Evolutionary conservation across 352 stramenopile species (phyloP).

Genomic region (Pythium guiyangense): DNA sequence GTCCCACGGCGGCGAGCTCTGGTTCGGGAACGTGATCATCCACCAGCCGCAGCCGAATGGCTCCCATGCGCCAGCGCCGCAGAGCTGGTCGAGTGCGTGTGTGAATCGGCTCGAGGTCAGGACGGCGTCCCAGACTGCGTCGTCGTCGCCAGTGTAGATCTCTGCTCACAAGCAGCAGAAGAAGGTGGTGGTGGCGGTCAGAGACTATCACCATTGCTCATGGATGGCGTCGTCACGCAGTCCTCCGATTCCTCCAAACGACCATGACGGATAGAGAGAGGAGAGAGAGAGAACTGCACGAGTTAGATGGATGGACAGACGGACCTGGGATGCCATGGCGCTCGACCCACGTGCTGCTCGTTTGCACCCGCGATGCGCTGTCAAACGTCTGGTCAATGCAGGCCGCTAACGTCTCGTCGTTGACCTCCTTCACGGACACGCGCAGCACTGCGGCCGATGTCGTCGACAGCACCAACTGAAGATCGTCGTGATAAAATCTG

Average conservation of each 20-base stretch:
- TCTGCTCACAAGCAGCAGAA: slow-evolving; percentile 18
- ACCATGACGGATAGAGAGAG: too few species aligned
- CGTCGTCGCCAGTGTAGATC: slow-evolving; percentile 35
- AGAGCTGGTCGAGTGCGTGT: slow-evolving; percentile 64
- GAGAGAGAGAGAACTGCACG: not conserved
- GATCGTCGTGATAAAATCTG: too few species aligned
- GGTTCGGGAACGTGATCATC: slow-evolving; percentile 76
- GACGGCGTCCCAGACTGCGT: slow-evolving; percentile 38
- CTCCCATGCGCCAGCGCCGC: slow-evolving; percentile 53
- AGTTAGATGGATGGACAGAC: not conserved
- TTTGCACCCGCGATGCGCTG: too few species aligned
- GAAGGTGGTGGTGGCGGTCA: too few species aligned
- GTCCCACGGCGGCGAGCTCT: slow-evolving; percentile 44
- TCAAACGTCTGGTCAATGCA: slow-evolving; percentile 42
- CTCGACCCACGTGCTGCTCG: slow-evolving; percentile 55
- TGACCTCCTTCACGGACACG: slow-evolving; percentile 63
- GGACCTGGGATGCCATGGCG: slow-evolving; percentile 49
- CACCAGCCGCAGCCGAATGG: slow-evolving; percentile 80
- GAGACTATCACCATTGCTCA: too few species aligned
- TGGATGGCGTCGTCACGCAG: too few species aligned
- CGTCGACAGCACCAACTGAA: slow-evolving; percentile 3
- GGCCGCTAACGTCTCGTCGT: slow-evolving; percentile 48
- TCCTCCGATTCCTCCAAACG: too few species aligned
- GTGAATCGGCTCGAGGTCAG: slow-evolving; percentile 34
- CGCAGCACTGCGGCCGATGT: slow-evolving; percentile 33